Evolutionary conservation across 1,284 basidiomycete genomes (phyloP), one percentile per base, ranked within the genome.

Genomic region (Fomitopsis betulina): DNA sequence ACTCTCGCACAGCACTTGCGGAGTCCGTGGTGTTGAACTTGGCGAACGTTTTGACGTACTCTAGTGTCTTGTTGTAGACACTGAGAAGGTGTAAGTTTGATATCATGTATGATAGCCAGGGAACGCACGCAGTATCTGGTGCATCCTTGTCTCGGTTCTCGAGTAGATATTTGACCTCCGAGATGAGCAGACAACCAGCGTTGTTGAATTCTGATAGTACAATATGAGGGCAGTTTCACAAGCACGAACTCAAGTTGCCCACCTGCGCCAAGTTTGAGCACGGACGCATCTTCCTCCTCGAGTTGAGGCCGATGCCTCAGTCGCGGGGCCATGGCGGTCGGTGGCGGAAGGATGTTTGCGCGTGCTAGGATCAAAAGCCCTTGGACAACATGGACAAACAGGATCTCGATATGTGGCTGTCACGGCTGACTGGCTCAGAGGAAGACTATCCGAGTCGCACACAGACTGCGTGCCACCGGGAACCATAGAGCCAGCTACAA

Each of bases 11-110:
- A 54, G 91, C 90, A 66, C 87, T 86, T 8, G 91, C 90, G 25
- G 91, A 89, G 67, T 94, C 93, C 9, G 89, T 88, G 32, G 91
- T 92, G 65, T 88, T 90, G 75, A 94, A 95, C 72, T 94, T 92
- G 5, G 91, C 84, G 71, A 96, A 96, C 9, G 88, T 91, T 70
- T 90, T 90, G 62, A 96, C 93, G 69, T 96, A 96, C 64, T 95
- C 93, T 51, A 92, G 78, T 0, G 94, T 95, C 72, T 96, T 96
- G 73, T 93, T 94, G 71, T 93, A 95, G 13, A 96, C 93, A 40
- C 93, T 94, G 53, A 8, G 50, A n/a, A 33, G 33, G 53, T 53
- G n/a, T 43, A 15, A 40, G 19, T 9, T 5, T 9, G 3, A 38
- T 27, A 30, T 30, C 27, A 30, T 17, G 21, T 23, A 10, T 13